Conservation (phyloP, 495 filamentous ascomycete genomes). For the Penicillium angulare region DNA sequence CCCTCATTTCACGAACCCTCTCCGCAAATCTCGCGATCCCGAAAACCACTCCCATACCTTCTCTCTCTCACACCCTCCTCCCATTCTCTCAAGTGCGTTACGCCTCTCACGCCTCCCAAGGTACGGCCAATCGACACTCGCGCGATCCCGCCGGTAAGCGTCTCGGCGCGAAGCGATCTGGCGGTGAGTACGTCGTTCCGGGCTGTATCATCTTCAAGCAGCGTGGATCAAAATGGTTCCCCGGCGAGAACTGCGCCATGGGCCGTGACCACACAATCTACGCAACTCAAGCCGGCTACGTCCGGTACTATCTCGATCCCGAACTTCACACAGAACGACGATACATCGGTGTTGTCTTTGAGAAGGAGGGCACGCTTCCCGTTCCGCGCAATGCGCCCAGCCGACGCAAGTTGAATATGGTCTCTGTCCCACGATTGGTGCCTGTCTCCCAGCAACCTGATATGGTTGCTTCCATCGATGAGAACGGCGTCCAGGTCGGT, state of each 20-base stretch:
- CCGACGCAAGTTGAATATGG: slow-evolving; percentile 68
- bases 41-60: slow-evolving; percentile 26
- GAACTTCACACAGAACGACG: slow-evolving; percentile 72
- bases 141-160: slow-evolving; percentile 91
- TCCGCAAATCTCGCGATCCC: slow-evolving; percentile 30
- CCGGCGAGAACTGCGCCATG: slow-evolving; percentile 90
- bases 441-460: slow-evolving; percentile 33
- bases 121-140: slow-evolving; percentile 74
- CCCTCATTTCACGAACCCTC: slow-evolving; percentile 40
- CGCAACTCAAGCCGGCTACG: slow-evolving; percentile 78
- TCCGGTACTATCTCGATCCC: slow-evolving; percentile 93
- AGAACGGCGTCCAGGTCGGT: slow-evolving; percentile 31
- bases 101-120: slow-evolving; percentile 84
- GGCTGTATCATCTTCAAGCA: slow-evolving; percentile 99
- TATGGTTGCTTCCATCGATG: slow-evolving; percentile 30
- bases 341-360: slow-evolving; percentile 89
- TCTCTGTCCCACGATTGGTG: slow-evolving; percentile 47
- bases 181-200: slow-evolving; percentile 85
- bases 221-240: slow-evolving; percentile 89
- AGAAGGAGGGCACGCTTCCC: slow-evolving; percentile 68
- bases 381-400: slow-evolving; percentile 62
- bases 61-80: slow-evolving; percentile 29
- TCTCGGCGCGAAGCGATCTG: slow-evolving; percentile 88
- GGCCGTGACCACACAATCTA: slow-evolving; percentile 98
- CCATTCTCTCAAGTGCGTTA: slow-evolving; percentile 55